Evolutionary conservation across 2,329 filamentous ascomycete genomes (phyloP).

Genomic region (Claviceps pusilla): DNA sequence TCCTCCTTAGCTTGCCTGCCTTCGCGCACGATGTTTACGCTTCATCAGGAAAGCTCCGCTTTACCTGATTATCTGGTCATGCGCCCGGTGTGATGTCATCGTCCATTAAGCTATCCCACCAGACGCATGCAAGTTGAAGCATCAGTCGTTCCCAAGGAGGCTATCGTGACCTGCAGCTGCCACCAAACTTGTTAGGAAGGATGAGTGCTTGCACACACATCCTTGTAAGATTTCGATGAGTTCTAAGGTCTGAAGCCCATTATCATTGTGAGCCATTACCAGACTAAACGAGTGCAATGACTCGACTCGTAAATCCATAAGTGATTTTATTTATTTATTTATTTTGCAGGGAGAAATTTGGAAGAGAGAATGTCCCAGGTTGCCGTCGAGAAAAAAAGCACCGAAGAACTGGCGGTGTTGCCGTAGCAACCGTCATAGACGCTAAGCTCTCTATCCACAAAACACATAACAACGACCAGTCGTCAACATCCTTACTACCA

Average conservation of each 20-base stretch:
- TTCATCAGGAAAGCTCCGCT: too few species aligned
- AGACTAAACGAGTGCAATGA: background rate
- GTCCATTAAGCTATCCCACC: too few species aligned
- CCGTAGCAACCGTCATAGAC: background rate
- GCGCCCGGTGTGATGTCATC: background rate
- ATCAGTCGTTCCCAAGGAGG: too few species aligned
- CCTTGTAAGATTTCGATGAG: background rate
- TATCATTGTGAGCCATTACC: background rate
- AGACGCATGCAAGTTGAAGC: too few species aligned
- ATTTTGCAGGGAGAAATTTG: too few species aligned
- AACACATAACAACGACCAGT: background rate
- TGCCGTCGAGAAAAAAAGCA: background rate
- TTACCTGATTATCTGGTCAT: too few species aligned
- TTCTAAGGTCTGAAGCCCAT: background rate
- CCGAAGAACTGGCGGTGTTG: background rate
- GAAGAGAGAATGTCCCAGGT: too few species aligned
- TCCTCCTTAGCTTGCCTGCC: too few species aligned
- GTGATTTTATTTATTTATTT: background rate
- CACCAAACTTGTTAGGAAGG: too few species aligned
- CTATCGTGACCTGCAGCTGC: too few species aligned
- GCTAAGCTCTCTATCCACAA: background rate
- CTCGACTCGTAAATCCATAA: background rate
- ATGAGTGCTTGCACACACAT: background rate
- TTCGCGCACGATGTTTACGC: too few species aligned
- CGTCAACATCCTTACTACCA: background rate